These are phyloP conservation scores for Nakazawaea laoshanensis DNA, from an alignment of 805 yeast species.

Conservation along the genomic window DNA sequence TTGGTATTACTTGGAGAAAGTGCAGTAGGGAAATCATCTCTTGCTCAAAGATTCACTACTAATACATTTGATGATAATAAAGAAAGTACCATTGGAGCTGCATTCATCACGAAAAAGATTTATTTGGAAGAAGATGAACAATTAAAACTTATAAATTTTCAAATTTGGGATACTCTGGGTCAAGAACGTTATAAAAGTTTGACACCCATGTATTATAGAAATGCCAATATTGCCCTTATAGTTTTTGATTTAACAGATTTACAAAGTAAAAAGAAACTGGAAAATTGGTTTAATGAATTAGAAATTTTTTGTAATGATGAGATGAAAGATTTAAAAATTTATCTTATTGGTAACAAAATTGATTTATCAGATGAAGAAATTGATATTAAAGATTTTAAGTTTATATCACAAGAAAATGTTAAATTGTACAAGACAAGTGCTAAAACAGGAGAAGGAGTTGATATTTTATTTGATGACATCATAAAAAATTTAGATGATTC, in stretches of 20 bases:
- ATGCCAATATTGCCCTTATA: slow-evolving; percentile 76
- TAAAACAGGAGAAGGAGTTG: slow-evolving; percentile 58
- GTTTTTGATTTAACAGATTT: slow-evolving; percentile 73
- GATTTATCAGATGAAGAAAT: slow-evolving; percentile 41
- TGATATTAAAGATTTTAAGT: slow-evolving; percentile 14
- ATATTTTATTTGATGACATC: slow-evolving; percentile 29
- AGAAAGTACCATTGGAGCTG: slow-evolving; percentile 98
- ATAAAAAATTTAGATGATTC: slow-evolving; percentile 20
- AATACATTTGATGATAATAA: slow-evolving; percentile 69
- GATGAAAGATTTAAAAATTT: slow-evolving; percentile 22
- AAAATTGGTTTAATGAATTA: slow-evolving; percentile 86
- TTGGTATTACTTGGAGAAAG: slow-evolving; percentile 39
- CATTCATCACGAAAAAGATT: slow-evolving; percentile 80
- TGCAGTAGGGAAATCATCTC: slow-evolving; percentile 60
- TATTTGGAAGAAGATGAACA: slow-evolving; percentile 20
- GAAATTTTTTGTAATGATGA: slow-evolving; percentile 19
- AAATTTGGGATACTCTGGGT: slow-evolving; percentile 95
- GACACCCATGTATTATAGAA: slow-evolving; percentile 79
- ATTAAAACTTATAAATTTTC: slow-evolving; percentile 37
- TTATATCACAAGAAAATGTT: slow-evolving; percentile 14
- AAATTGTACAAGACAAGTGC: slow-evolving; percentile 49
- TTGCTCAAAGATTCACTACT: slow-evolving; percentile 71
- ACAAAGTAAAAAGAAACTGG: slow-evolving; percentile 56
- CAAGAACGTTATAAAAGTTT: slow-evolving; percentile 79
- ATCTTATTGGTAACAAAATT: slow-evolving; percentile 74